These are phyloP conservation scores for Hippophae rhamnoides DNA, from an alignment of 306 rosid genomes.

Conservation along the genomic window DNA sequence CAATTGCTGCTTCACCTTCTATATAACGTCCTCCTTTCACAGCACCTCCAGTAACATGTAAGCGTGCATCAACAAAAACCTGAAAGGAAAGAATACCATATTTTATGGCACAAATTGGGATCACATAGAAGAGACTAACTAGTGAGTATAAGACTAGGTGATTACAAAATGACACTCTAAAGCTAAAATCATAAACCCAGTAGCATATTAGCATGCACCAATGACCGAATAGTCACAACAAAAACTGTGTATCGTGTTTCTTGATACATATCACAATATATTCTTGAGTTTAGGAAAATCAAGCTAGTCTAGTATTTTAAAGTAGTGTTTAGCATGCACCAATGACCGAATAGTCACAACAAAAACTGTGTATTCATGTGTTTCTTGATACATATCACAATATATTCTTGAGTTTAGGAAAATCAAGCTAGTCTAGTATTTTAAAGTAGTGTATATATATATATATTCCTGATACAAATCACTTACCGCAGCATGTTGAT, in stretches of 20 bases:
- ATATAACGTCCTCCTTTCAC: slow-evolving; percentile 90
- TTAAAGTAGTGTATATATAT: not conserved
- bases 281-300: not conserved
- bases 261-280: not conserved
- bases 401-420: not conserved
- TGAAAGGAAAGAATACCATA: slow-evolving; percentile 27
- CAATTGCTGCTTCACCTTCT: slow-evolving; percentile 89
- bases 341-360: not conserved
- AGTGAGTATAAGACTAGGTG: not conserved
- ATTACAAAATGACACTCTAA: slow-evolving; percentile 1
- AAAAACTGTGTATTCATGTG: not conserved
- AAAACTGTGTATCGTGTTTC: not conserved
- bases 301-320: not conserved
- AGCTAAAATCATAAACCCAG: not conserved
- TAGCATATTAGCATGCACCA: not conserved
- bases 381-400: not conserved
- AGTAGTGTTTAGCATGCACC: not conserved
- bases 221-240: not conserved
- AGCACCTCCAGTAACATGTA: slow-evolving; percentile 97
- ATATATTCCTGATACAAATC: slow-evolving; percentile 7
- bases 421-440: not conserved
- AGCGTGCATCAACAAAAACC: slow-evolving; percentile 98
- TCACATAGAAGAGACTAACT: slow-evolving; percentile 12
- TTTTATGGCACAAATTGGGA: slow-evolving; percentile 11
- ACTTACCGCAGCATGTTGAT: slow-evolving; percentile 98